A percentile compares a stretch with the other conserved stretches of the same genome.
Conservation (phyloP, 208 protist species). For the Leishmania gerbilli region DNA sequence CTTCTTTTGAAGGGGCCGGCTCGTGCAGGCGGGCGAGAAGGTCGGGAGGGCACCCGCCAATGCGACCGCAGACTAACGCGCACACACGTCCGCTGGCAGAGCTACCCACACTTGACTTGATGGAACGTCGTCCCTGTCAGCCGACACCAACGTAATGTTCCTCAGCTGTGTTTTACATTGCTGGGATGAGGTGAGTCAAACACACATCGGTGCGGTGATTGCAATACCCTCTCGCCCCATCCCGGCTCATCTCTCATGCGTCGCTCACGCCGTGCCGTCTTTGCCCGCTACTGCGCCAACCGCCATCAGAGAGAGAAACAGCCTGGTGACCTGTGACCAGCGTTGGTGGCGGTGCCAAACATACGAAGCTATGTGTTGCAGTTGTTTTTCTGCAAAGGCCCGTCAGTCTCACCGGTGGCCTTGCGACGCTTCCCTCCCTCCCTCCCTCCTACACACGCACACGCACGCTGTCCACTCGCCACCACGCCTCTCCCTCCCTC, state of each 20-base stretch:
- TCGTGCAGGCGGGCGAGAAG: not conserved
- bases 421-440: not conserved
- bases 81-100: not conserved
- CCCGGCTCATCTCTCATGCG: not conserved
- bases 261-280: not conserved
- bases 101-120: not conserved
- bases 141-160: not conserved
- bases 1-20: conserved; percentile 28
- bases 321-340: not conserved
- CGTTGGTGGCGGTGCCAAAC: not conserved
- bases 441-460: not conserved
- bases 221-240: not conserved
- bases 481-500: not conserved
- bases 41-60: not conserved
- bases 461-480: not conserved
- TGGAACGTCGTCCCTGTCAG: conserved; percentile 3
- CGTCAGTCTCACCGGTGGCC: not conserved
- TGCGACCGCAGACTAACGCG: not conserved
- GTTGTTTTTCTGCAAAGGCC: not conserved
- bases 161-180: not conserved
- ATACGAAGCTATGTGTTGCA: not conserved
- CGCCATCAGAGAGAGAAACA: not conserved
- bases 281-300: not conserved
- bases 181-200: not conserved
- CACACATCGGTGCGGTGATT: not conserved